Evolutionary conservation across 805 yeast genomes (phyloP).

Genomic region (Saccharomycopsis sp.): DNA sequence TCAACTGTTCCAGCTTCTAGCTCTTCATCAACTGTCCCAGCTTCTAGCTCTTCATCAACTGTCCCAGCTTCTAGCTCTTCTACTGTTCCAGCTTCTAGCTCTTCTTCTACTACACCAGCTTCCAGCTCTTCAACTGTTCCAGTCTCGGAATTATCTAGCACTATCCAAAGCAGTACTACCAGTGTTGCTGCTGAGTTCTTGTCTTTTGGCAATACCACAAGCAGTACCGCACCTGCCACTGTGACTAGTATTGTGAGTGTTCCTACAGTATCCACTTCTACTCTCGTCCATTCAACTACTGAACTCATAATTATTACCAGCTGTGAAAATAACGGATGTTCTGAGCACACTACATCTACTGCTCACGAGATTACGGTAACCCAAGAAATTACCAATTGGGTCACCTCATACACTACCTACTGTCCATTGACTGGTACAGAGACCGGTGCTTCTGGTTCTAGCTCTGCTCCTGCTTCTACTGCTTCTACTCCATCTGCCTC

Average conservation of each 20-base stretch:
- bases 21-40: neutral
- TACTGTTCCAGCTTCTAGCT: slow-evolving; percentile 21
- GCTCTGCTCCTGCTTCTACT: slow-evolving; percentile 24
- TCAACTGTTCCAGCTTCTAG: no score
- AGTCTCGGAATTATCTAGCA: no score
- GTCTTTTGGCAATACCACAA: slow-evolving; percentile 24
- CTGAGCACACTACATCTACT: neutral
- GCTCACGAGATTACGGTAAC: no score
- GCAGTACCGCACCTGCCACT: neutral
- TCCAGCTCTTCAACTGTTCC: slow-evolving; percentile 21
- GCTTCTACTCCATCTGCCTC: neutral
- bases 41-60: slow-evolving; percentile 20
- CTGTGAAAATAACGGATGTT: slow-evolving; percentile 21
- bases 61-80: slow-evolving; percentile 18
- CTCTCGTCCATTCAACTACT: neutral
- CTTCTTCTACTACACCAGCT: slow-evolving; percentile 18
- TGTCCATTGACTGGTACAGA: no score
- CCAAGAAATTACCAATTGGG: no score
- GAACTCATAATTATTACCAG: slow-evolving; percentile 22
- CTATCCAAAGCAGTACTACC: no score
- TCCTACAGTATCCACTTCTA: neutral
- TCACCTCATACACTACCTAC: no score
- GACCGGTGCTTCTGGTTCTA: no score
- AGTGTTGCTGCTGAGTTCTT: slow-evolving; percentile 20
- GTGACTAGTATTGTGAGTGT: neutral